Evolutionary conservation across 2,329 filamentous ascomycete species (phyloP).

Genomic region (Ceratocystis eucalypticola): DNA sequence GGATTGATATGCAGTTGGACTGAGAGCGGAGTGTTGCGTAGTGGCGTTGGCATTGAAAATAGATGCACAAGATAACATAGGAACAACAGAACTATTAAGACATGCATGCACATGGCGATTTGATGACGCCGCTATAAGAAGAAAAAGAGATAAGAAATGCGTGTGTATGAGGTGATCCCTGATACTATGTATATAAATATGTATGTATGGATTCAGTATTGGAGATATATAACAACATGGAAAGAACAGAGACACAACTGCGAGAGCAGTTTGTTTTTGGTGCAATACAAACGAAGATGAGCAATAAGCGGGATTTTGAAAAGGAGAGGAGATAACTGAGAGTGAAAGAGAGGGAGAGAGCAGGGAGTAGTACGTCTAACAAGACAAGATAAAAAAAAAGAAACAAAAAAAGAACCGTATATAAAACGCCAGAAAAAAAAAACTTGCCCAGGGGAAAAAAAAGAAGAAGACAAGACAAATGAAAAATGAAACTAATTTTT

Average conservation of each 20-base stretch:
- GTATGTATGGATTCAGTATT: neutral
- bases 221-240: neutral
- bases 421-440: neutral
- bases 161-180: no score
- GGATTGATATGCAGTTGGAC: neutral
- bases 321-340: neutral
- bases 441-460: neutral
- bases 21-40: neutral
- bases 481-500: neutral
- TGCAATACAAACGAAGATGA: neutral
- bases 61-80: neutral
- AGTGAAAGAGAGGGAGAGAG: neutral
- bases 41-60: neutral
- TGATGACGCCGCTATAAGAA: neutral
- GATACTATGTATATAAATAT: neutral
- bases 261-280: neutral
- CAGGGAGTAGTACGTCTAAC: neutral
- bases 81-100: slow-evolving; percentile 11
- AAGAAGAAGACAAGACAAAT: neutral
- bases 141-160: neutral
- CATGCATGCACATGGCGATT: neutral
- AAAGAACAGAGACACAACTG: neutral
- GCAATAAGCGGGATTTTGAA: neutral
- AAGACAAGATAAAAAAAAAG: neutral
- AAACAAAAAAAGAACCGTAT: neutral